Conservation (phyloP, 1,139 yeast species). For the Candida pseudoviswanathii region DNA sequence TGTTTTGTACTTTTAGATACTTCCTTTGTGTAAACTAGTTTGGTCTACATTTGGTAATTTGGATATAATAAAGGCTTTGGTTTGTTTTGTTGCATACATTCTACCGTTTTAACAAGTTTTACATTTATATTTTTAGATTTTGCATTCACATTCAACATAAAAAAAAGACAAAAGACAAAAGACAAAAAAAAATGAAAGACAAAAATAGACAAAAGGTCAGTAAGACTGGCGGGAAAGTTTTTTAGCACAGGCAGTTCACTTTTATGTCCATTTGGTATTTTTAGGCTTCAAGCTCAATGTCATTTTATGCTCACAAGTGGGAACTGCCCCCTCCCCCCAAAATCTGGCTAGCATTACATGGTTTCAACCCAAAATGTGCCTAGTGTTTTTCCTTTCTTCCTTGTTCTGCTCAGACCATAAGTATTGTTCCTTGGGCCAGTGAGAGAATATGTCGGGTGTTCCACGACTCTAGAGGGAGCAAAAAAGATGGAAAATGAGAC, state of each 20-base stretch:
- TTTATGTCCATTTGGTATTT: background rate
- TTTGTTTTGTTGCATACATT: background rate
- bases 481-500: background rate
- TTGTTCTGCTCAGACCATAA: too few relatives aligned
- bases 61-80: background rate
- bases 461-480: background rate
- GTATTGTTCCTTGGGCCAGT: too few relatives aligned
- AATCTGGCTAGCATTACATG: background rate
- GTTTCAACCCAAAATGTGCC: background rate
- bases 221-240: background rate
- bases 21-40: constrained; percentile 1
- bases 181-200: background rate
- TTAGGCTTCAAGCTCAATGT: background rate
- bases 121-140: background rate
- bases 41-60: constrained; percentile 4
- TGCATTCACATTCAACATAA: background rate
- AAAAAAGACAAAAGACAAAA: background rate
- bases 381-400: too few relatives aligned
- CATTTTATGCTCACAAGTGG: background rate
- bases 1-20: background rate
- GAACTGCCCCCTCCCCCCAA: too few relatives aligned
- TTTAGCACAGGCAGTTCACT: background rate
- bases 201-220: background rate
- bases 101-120: background rate
- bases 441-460: background rate